Evolutionary conservation across 2,329 filamentous ascomycete genomes (phyloP), one percentile per base, ranked within the genome.

Genomic region (Capronia coronata): DNA sequence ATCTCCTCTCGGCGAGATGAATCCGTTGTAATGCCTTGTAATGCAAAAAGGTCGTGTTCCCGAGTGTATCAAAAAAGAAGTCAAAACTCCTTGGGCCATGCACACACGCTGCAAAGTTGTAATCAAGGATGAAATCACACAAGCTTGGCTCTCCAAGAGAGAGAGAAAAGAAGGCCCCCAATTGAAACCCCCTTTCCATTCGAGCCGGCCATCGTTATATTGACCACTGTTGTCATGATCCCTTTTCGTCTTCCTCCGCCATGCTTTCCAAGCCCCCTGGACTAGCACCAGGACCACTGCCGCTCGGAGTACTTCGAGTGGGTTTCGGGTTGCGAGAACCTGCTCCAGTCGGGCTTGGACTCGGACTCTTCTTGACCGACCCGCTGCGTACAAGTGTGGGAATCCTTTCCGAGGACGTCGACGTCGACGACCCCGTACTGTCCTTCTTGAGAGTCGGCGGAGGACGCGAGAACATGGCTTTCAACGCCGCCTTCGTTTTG

Each of bases 401-500:
- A 5, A 42, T 48, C 44, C 25, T 51, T 35, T 48, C 51, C 9
- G 38, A 21, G 2, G 32, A 25, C n/a, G 48, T 25, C 2, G 32
- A 34, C 11, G 48, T 47, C 11, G 51, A 52, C 16, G 30, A 40
- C n/a, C 34, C 43, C 13, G 35, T 49, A 19, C 21, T 41, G 27
- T 58, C 53, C 43, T 56, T 58, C 46, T 58, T 54, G 1, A 45
- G 29, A 16, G 27, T 48, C 2, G 58, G 58, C 6, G 56, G 58
- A 14, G 56, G 56, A 43, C 50, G 34, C 5, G 54, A 48, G 39
- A 61, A 57, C 54, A 59, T 59, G 39, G 59, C 59, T 42, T 56
- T 59, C 30, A 61, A 43, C 2, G 57, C 57, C 1, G 57, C 59
- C 39, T 57, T 61, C 10, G 48, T 45, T 42, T 61, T 59, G n/a